These are phyloP conservation scores for Flaveria sonorensis DNA, from an alignment of 129 eudicot species.

Conservation along the genomic window DNA sequence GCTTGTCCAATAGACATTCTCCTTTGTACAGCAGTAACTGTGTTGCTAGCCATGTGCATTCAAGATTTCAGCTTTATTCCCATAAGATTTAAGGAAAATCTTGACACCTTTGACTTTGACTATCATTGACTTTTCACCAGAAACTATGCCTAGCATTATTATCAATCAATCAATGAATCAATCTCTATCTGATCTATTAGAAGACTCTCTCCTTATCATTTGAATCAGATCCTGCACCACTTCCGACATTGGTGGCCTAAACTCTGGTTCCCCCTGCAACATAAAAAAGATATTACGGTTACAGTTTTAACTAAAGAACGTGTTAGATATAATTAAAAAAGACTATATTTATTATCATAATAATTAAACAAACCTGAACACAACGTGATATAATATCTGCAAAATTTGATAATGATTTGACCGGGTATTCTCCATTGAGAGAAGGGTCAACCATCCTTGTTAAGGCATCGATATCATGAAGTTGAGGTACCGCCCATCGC, in stretches of 20 bases:
- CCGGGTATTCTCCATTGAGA: slow-evolving; percentile 66
- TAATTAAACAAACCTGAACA: slow-evolving; percentile 55
- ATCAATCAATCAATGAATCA: slow-evolving; percentile 36
- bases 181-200: slow-evolving; percentile 57
- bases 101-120: slow-evolving; percentile 30
- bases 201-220: slow-evolving; percentile 73
- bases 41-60: slow-evolving; percentile 33
- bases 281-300: background rate
- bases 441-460: slow-evolving; percentile 92
- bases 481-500: slow-evolving; percentile 94
- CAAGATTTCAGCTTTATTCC: slow-evolving; percentile 30
- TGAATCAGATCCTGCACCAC: slow-evolving; percentile 91
- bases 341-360: background rate
- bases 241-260: slow-evolving; percentile 91
- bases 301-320: background rate
- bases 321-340: background rate
- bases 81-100: background rate
- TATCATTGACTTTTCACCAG: slow-evolving; percentile 25
- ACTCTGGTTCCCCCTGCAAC: slow-evolving; percentile 86
- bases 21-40: slow-evolving; percentile 42
- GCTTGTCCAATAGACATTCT: slow-evolving; percentile 29
- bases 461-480: slow-evolving; percentile 88
- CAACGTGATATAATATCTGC: slow-evolving; percentile 91
- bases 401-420: slow-evolving; percentile 77
- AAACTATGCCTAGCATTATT: slow-evolving; percentile 22